Evolutionary conservation across 352 stramenopile species (phyloP).

Genomic region (Pythium coloratum): DNA sequence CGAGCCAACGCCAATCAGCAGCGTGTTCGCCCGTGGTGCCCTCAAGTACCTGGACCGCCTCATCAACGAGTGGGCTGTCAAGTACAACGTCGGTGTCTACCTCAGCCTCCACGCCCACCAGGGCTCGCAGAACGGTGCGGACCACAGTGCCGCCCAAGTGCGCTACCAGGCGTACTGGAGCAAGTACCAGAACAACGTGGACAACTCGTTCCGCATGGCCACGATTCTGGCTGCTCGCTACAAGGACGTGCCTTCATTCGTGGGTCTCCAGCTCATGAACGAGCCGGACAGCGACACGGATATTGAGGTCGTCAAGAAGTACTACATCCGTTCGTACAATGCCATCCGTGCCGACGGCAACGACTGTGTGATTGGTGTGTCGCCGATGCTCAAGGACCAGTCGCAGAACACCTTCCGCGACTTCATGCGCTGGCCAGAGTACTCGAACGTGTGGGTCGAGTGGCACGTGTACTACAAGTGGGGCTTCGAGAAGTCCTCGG

Average conservation of each 20-base stretch:
- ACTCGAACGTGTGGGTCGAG: constrained; percentile 30
- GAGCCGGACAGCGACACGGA: constrained; percentile 34
- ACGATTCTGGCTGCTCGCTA: constrained; percentile 45
- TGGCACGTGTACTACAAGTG: constrained; percentile 39
- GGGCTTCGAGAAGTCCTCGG: constrained; percentile 25
- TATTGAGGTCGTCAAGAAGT: constrained; percentile 35
- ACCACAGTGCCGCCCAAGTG: constrained; percentile 40
- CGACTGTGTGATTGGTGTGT: constrained; percentile 26
- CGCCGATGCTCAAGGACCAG: constrained; percentile 19
- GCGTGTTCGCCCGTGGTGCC: constrained; percentile 26
- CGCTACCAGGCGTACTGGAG: constrained; percentile 28
- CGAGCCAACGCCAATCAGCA: constrained; percentile 1
- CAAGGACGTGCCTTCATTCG: constrained; percentile 41
- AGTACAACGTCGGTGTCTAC: constrained; percentile 56
- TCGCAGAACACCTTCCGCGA: constrained; percentile 15
- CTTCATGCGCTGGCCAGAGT: constrained; percentile 25
- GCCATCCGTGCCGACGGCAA: constrained; percentile 34
- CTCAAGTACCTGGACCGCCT: constrained; percentile 55
- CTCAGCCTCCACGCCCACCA: constrained; percentile 56
- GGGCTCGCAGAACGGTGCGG: constrained; percentile 58
- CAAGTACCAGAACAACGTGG: constrained; percentile 15
- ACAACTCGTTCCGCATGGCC: constrained; percentile 42
- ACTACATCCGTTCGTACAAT: constrained; percentile 40
- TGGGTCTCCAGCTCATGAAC: constrained; percentile 59
- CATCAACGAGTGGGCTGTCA: constrained; percentile 52